Base-by-base conservation (phyloP, 352 stramenopile genomes). In the Phytophthora citricola region DNA sequence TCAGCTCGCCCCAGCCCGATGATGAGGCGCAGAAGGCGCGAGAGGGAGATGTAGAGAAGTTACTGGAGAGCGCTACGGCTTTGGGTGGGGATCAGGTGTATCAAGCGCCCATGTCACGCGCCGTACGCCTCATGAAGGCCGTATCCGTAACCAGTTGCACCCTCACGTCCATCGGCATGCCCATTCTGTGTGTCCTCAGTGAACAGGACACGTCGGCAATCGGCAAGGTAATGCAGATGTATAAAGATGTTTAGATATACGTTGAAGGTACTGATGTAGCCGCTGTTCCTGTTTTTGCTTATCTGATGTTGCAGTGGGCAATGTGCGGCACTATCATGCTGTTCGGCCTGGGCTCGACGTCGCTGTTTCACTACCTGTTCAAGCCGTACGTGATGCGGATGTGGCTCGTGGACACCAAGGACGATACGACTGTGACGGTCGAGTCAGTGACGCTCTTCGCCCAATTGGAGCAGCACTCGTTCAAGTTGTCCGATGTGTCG, bases 291-390 rank as follows among this genome's bases (percentile, higher is more conserved):
- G 20, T 43, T 4, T 45, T 58, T 12, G 34, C 56, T 29, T 3
- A 22, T 44, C 40, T 11, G 26, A 12, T 58, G 38, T 40, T 59
- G 9, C 63, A 78, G 83, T 95, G 87, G 87, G 87, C 87, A 48
- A 95, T 95, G 87, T 95, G 87, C 67, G 83, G 87, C 45, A 95
- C 87, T 41, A 86, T 95, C 59, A 94, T 95, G 87, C 66, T 93
- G 65, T 96, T 96, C 55, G 88, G 88, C 7, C 51, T 94, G 1
- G 85, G 86, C 56, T 92, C 86, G 40, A 95, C 88, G 29, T 89
- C 86, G 58, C 71, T 94, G 22, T 95, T 93, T 70, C 88, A 94
- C 68, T 73, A 87, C 48, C 71, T 95, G 41, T 95, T 95, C 73
- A 90, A 93, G 79, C 88, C 88, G 36, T 95, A 94, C 58, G 83